Evolutionary conservation across 1,139 yeast species (phyloP), one percentile per base, ranked within the genome.

Genomic region (Blastobotrys buckinghamii): DNA sequence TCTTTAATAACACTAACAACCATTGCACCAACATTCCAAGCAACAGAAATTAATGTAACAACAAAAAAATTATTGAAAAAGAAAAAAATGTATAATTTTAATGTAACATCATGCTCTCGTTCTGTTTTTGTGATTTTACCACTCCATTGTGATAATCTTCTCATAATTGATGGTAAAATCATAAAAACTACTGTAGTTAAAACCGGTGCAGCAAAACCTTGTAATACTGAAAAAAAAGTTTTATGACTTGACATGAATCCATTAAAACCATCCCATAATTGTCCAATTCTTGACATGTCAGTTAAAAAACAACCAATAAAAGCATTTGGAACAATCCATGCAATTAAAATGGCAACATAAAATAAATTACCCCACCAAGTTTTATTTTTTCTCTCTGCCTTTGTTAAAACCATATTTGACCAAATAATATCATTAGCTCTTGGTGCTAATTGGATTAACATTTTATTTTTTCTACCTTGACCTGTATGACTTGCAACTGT

Each of bases 241-340:
- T 62, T 61, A 49, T 66, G 57, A 3, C 49, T 37, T n/a, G 57
- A 52, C 60, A 67, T 58, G 34, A 62, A 67, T 0, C 39, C 42
- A 19, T 60, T 57, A 45, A 70, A 70, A 5, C 59, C 58, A 2
- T 63, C 62, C 70, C 72, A 69, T 4, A 69, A 55, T 9, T 58
- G 59, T 1, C 71, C 74, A 24, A 70, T 58, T 33, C 70, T 57
- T 36, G 65, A 64, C 51, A 68, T 50, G 50, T 69, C 68, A 7
- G 70, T 61, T 24, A 69, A 39, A 46, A 70, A 70, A 39, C 72
- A 68, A 16, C 74, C 73, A 43, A 70, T 65, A 47, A 70, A 66
- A 1, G 74, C 73, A 50, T 67, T 68, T 2, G 74, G 74, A 2
- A 67, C 67, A 24, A 69, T 64, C 73, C 73, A 70, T 5, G 63